Base-by-base conservation (phyloP, 129 eudicot species). In the Rutidosis leptorrhynchoides region DNA sequence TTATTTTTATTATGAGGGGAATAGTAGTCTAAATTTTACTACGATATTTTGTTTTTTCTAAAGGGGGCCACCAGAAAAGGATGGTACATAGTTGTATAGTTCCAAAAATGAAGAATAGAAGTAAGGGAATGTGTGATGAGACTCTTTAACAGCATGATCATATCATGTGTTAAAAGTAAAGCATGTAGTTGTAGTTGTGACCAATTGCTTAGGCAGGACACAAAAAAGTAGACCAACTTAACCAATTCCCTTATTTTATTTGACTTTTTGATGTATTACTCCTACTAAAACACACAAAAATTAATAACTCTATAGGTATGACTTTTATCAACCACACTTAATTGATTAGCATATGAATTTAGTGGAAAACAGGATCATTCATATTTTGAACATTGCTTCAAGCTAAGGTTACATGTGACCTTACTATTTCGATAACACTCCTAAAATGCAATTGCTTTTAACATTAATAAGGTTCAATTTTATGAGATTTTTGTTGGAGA, bases 41-140 rank as follows among this genome's bases (percentile, higher is more conserved):
- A n/a, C n/a, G n/a, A n/a, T n/a, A n/a, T n/a, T n/a, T n/a, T n/a
- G n/a, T n/a, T n/a, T n/a, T n/a, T n/a, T n/a, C n/a, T n/a, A n/a
- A 49, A 62, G 59, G 48, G 68, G 68, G 65, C 6, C 56, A 60
- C 35, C 45, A 51, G 79, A 75, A 75, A 59, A 53, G 5, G 79
- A 75, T 67, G 15, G 63, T 37, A 63, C 77, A 6, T 20, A 55
- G 71, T 3, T 75, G 79, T 27, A 51, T 61, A 37, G 27, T 62
- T 67, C 79, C 79, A 68, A 75, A 68, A 68, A 75, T 60, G 37
- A 75, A 75, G 79, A 75, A 75, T 75, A 60, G 74, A 75, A 65
- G 71, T 56, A 59, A 71, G 75, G 68, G 79, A 60, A 75, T 67
- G 79, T 75, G 79, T 59, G 72, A 75, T 48, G 74, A 75, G 69